Evolutionary conservation across 768 basidiomycete genomes (phyloP).

Genomic region (Asterophora lycoperdoides): DNA sequence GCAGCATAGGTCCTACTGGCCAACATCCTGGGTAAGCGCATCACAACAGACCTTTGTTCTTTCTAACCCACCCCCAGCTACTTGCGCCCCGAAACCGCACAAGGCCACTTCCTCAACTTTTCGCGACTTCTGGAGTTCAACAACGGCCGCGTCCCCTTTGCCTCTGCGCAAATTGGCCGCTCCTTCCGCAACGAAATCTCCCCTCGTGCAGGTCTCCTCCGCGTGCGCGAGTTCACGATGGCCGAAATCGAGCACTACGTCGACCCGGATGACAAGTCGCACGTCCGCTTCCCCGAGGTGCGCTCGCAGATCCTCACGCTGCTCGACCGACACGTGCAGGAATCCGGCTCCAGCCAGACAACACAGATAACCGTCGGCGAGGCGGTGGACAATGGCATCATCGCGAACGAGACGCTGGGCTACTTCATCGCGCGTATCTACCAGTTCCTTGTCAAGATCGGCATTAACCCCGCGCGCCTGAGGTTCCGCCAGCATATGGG

Average conservation of each 20-base stretch:
- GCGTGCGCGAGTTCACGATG: constrained; percentile 99
- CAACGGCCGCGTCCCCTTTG: constrained; percentile 94
- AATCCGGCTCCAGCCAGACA: constrained; percentile 62
- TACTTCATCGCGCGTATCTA: constrained; percentile 95
- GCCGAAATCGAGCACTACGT: constrained; percentile 99
- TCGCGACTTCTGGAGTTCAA: constrained; percentile 96
- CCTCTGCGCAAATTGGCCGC: constrained; percentile 94
- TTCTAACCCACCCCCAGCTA: constrained; percentile 43
- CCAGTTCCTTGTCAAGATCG: constrained; percentile 86
- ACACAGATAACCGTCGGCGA: constrained; percentile 76
- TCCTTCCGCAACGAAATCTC: constrained; percentile 98
- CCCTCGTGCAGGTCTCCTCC: constrained; percentile 91
- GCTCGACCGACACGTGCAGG: constrained; percentile 82
- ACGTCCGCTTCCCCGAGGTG: constrained; percentile 79
- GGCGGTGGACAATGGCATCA: constrained; percentile 78
- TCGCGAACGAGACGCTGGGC: constrained; percentile 96
- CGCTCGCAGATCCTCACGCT: constrained; percentile 71
- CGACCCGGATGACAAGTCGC: constrained; percentile 88
- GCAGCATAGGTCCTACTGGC: constrained; percentile 95
- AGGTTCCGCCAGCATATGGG: constrained; percentile 98
- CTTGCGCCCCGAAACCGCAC: constrained; percentile 96
- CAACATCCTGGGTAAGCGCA: constrained; percentile 83
- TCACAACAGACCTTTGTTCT: not conserved
- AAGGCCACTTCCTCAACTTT: constrained; percentile 99
- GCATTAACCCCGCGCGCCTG: constrained; percentile 76